Conservation (phyloP, 352 stramenopile species). For the Pythium dissimile region DNA sequence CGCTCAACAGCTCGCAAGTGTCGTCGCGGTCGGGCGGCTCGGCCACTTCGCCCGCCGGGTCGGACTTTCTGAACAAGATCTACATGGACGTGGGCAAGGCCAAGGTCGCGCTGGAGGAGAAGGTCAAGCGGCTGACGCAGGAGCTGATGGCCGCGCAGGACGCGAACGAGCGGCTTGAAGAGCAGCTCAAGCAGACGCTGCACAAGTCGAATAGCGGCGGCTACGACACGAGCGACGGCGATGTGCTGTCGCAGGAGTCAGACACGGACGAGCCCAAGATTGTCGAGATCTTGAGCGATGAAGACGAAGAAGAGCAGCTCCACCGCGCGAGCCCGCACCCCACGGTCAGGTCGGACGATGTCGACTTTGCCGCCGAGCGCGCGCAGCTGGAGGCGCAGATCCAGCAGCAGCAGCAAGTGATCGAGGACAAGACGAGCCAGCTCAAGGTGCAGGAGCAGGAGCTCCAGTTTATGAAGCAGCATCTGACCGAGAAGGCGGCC, state of each 20-base stretch:
- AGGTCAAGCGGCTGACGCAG: conserved; percentile 54
- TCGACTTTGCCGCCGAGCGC: conserved; percentile 18
- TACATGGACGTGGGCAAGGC: conserved; percentile 78
- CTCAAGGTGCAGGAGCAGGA: conserved; percentile 30
- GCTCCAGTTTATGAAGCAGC: conserved; percentile 22
- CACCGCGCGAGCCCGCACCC: neutral
- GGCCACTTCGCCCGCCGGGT: neutral
- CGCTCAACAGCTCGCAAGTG: conserved; percentile 6
- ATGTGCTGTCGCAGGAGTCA: neutral
- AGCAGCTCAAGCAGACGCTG: conserved; percentile 27
- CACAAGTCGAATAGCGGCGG: neutral
- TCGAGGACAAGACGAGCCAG: conserved; percentile 17
- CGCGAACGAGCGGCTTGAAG: conserved; percentile 47
- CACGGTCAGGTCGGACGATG: neutral
- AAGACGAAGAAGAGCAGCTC: conserved; percentile 14
- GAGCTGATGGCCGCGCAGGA: conserved; percentile 40
- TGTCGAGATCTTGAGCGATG: conserved; percentile 17
- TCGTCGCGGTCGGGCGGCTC: neutral
- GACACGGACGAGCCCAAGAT: conserved; percentile 19
- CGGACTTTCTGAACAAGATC: conserved; percentile 76
- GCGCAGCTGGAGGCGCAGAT: conserved; percentile 26
- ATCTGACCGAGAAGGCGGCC: conserved; percentile 22
- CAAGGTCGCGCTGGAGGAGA: conserved; percentile 69
- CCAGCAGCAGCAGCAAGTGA: conserved; percentile 14
- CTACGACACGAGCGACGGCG: neutral